A percentile compares a stretch with the other conserved stretches of the same genome.
Conservation (phyloP, 164 flowering plant species). For the Chimonanthus praecox region DNA sequence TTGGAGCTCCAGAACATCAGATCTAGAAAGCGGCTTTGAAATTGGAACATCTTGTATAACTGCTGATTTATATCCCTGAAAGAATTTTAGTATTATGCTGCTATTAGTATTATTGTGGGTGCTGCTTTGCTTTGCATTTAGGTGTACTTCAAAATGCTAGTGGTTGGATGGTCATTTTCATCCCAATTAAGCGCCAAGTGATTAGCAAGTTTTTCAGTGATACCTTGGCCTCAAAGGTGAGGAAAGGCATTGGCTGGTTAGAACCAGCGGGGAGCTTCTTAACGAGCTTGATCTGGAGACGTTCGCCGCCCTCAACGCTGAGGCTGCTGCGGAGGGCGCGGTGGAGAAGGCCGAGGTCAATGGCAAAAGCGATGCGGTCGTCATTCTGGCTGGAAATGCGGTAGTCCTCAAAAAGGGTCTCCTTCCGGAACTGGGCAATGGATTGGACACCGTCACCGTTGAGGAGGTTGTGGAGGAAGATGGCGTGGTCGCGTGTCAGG, state of each 20-base stretch:
- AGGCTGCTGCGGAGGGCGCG: constrained; percentile 82
- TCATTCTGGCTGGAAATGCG: constrained; percentile 83
- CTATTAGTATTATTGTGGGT: background rate
- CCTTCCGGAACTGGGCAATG: constrained; percentile 72
- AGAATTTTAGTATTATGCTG: background rate
- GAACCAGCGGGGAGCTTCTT: constrained; percentile 77
- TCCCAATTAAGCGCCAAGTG: too few relatives aligned
- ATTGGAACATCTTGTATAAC: constrained; percentile 95
- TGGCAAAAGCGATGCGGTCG: constrained; percentile 75
- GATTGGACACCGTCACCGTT: constrained; percentile 68
- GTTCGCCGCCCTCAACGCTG: constrained; percentile 38
- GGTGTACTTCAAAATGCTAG: background rate
- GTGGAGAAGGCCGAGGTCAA: constrained; percentile 72
- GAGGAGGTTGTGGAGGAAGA: constrained; percentile 91
- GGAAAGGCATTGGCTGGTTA: constrained; percentile 69
- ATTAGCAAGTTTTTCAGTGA: background rate
- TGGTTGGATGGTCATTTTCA: background rate
- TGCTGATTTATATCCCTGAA: constrained; percentile 70
- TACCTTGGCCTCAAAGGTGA: constrained; percentile 73
- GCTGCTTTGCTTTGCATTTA: background rate
- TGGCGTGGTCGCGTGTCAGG: constrained; percentile 62
- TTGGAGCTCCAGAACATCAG: constrained; percentile 70
- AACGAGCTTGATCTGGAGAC: constrained; percentile 77
- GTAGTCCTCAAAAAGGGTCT: constrained; percentile 75
- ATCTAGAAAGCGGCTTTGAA: constrained; percentile 78